Evolutionary conservation across 805 yeast genomes (phyloP).

Genomic region (Tetrapisispora namnaoensis): DNA sequence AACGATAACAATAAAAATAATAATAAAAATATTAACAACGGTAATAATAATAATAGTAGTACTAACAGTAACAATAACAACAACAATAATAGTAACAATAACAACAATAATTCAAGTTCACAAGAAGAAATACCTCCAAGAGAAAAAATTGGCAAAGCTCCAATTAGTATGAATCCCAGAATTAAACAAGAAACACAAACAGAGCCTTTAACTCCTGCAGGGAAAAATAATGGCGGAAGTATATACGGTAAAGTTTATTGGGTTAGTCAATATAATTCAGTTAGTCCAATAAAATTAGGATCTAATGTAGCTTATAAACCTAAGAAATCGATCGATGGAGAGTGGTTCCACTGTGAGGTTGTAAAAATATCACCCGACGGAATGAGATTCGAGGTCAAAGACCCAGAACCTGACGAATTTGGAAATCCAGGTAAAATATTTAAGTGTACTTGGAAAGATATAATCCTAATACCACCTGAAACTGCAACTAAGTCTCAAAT

Average conservation of each 20-base stretch:
- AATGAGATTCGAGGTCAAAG: conserved; percentile 75
- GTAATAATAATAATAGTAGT: neutral
- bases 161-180: neutral
- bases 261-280: conserved; percentile 48
- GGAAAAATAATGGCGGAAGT: conserved; percentile 15
- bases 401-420: conserved; percentile 94
- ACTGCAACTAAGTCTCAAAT: conserved; percentile 29
- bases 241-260: conserved; percentile 37
- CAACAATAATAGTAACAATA: no score
- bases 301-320: conserved; percentile 85
- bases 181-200: neutral
- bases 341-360: conserved; percentile 96
- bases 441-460: conserved; percentile 73
- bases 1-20: neutral
- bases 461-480: conserved; percentile 57
- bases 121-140: neutral
- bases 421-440: conserved; percentile 81
- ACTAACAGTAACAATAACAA: neutral
- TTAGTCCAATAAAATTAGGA: conserved; percentile 49
- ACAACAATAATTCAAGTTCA: neutral
- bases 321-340: conserved; percentile 52
- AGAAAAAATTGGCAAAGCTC: neutral
- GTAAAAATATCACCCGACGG: conserved; percentile 69
- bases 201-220: conserved; percentile 5
- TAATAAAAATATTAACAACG: neutral